Base-by-base conservation (phyloP, 2,329 filamentous ascomycete genomes). In the Didymella pinodella region DNA sequence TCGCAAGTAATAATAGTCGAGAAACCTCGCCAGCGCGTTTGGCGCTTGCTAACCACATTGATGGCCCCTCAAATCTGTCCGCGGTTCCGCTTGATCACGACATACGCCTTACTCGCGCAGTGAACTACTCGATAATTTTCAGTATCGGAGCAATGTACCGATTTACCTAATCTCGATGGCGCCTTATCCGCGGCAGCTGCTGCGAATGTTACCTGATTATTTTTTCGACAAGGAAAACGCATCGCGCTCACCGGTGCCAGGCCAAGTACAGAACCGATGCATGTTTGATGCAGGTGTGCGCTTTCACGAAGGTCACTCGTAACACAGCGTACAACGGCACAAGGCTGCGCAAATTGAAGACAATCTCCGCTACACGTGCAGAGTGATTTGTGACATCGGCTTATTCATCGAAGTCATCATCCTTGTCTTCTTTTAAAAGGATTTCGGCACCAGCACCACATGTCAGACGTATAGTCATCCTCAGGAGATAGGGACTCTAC, bases 391-490 rank as follows among this genome's bases (percentile, higher is more conserved):
- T 16, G 20, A 31, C 44, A 45, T 26, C 36, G 36, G 47, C 48
- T 59, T 54, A 53, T 44, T 41, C 38, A 48, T 48, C 53, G 32
- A 16, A 28, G 48, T 7, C 31, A n/a, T 20, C 22, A 26, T 22
- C 29, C 40, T 46, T 48, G 47, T 47, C 36, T 2, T 12, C 56
- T 51, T 47, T 11, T 32, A 29, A 18, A 47, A 59, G 49, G 32
- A 49, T 45, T 40, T 29, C 56, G 50, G 49, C 46, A 28, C 46
- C 46, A 47, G 29, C 16, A 43, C 18, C 47, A 26, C 7, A 45
- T 57, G 54, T 61, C 57, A 59, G 60, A 57, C 32, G 48, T 58
- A 43, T 50, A 48, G 43, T 56, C 25, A 53, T 55, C 55, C 61
- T 57, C 34, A 31, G 34, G 44, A 54, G 52, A 56, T 36, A 61